Conservation (phyloP, 257 asterid species). For the Solanum pennellii region DNA sequence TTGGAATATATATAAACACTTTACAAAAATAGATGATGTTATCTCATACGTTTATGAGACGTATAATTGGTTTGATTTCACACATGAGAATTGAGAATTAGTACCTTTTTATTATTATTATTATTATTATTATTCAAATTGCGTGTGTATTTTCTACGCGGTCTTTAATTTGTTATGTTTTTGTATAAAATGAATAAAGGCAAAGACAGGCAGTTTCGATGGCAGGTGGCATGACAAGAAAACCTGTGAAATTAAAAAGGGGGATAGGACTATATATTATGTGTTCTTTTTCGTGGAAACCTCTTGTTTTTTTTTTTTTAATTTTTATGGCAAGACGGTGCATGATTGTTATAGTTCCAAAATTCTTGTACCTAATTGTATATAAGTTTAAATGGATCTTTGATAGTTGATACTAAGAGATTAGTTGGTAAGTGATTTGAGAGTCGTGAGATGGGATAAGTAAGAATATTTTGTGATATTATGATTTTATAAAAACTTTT, state of each 20-base stretch:
- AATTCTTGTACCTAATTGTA: background rate
- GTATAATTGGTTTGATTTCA: background rate
- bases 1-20: background rate
- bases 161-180: background rate
- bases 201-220: background rate
- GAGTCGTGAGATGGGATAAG: background rate
- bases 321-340: background rate
- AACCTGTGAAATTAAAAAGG: background rate
- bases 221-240: slow-evolving; percentile 10
- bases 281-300: background rate
- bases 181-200: background rate
- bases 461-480: background rate
- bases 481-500: background rate
- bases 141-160: background rate
- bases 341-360: background rate
- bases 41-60: background rate
- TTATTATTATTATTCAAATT: background rate
- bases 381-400: background rate
- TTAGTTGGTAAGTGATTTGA: background rate
- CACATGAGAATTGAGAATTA: background rate
- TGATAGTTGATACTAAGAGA: background rate
- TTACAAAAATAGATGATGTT: background rate
- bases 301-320: background rate
- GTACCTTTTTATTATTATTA: too few species aligned
- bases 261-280: background rate